Base-by-base conservation (phyloP, 768 basidiomycete species). In the Lentinula raphanica region DNA sequence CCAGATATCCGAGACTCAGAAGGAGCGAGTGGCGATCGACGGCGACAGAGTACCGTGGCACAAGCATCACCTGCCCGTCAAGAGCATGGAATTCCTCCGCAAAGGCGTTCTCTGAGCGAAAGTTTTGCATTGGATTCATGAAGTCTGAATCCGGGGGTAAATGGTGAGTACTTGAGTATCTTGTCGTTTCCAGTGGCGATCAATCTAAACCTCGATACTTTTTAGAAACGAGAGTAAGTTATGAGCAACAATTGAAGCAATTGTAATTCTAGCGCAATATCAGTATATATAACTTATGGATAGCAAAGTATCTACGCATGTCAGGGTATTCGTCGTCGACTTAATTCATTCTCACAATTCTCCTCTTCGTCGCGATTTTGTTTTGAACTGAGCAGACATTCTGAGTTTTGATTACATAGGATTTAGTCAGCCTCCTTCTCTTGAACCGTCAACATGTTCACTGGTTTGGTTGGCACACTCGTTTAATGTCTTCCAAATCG, bases 381-480 rank as follows among this genome's bases (percentile, higher is more conserved):
- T 42, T 42, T 42, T 17, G 19, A 42, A 35, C 13, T 35, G 40
- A 7, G 40, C 19, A 21, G 13, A 42, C 15, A 27, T 12, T 13
- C 13, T 35, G 32, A 35, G 32, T 35, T 7, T 35, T 8, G 19
- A 23, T 27, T 8, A 21, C 25, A 11, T 45, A n/a, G n/a, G n/a
- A 8, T n/a, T 23, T n/a, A 7, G 25, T n/a, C 21, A 23, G 21
- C 21, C 7, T 4, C 5, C 19, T 19, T 35, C 49, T 17, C 3
- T 36, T 50, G 15, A 49, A 35, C 32, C 32, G 13, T 35, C 27
- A 66, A 57, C 56, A 90, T 91, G 89, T 91, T 91, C 71, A 91
- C 89, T 54, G 89, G 89, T 65, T 77, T 91, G 72, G 89, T 88
- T 76, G 66, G 86, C 68, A 31, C 45, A 5, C 13, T 17, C 58